These are phyloP conservation scores for Usnea hakonensis DNA, from an alignment of 495 filamentous ascomycete genomes.

Conservation along the genomic window DNA sequence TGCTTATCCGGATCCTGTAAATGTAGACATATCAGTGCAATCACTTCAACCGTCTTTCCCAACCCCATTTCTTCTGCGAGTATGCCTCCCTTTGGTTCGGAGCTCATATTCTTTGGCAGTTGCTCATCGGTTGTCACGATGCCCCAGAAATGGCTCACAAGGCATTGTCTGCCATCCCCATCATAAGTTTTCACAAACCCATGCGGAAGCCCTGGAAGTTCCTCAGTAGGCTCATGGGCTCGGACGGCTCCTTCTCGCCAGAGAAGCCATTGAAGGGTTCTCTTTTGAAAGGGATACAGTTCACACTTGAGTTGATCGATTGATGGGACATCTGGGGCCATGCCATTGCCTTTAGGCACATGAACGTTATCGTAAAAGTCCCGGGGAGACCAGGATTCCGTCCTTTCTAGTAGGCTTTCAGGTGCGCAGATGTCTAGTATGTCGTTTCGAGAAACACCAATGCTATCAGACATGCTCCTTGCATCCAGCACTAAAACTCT, in stretches of 20 bases:
- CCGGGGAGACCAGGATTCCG: constrained; percentile 38
- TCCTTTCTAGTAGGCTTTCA: neutral
- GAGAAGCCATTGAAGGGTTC: constrained; percentile 65
- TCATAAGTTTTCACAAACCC: constrained; percentile 33
- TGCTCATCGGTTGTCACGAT: constrained; percentile 47
- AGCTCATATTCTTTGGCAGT: constrained; percentile 35
- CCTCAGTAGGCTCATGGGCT: neutral
- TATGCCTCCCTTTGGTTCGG: constrained; percentile 49
- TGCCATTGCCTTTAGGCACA: constrained; percentile 36
- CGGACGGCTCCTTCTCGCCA: constrained; percentile 45
- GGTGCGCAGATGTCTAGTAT: constrained; percentile 16
- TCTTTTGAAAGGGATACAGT: constrained; percentile 64
- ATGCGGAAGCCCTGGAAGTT: constrained; percentile 12
- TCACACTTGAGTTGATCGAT: constrained; percentile 40
- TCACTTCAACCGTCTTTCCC: constrained; percentile 88
- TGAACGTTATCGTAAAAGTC: constrained; percentile 63
- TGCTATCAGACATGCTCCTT: constrained; percentile 8
- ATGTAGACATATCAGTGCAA: constrained; percentile 66
- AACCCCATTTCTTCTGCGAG: constrained; percentile 96
- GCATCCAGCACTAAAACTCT: constrained; percentile 18
- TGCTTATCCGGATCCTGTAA: constrained; percentile 25
- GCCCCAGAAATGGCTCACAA: constrained; percentile 58
- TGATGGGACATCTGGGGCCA: constrained; percentile 12
- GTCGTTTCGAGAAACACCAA: constrained; percentile 10
- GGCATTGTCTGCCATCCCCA: constrained; percentile 44